Evolutionary conservation across 805 yeast genomes (phyloP), one percentile per base, ranked within the genome.

Genomic region (Kodamaea hsintzibuensis): DNA sequence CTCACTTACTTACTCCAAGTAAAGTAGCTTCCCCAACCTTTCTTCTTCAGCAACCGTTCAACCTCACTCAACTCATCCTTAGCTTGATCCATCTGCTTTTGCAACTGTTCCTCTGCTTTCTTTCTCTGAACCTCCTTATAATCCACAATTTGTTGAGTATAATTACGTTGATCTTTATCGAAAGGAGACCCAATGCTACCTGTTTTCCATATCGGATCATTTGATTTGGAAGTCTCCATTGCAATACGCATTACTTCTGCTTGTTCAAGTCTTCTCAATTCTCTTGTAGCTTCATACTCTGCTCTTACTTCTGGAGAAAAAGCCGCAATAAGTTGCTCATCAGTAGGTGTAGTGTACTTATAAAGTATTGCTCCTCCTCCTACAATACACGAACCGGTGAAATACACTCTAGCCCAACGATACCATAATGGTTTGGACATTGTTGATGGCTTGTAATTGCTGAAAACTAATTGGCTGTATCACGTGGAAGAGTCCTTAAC

Each of bases 231-330:
- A 0, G 95, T 88, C 57, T 79, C 64, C 54, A 80, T 74, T 0
- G 83, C 92, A 22, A 87, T 83, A 57, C 81, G 82, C 81, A 87
- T 86, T 57, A 89, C 67, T 62, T 82, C 86, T 58, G 80, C 79
- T 63, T 88, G 93, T 66, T 89, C 96, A 54, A 77, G 74, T 60
- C 80, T 80, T 65, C 93, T 80, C 25, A 87, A 67, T 7, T 74
- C 83, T 59, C 75, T 79, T 62, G 87, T 85, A 51, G 77, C 73
- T 60, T 86, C 91, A 67, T 89, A 90, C 56, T 88, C 86, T 17
- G 84, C 84, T 58, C 90, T 78, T 44, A 91, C 74, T 65, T 92
- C 97, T 0, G 98, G 97, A 6, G 96, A 88, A 59, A 91, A 78
- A 49, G 79, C 70, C 0, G 85, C 82, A 42, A 91, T 79, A 47